Base-by-base conservation (phyloP, 257 asterid species). In the Oldenlandia corymbosa region DNA sequence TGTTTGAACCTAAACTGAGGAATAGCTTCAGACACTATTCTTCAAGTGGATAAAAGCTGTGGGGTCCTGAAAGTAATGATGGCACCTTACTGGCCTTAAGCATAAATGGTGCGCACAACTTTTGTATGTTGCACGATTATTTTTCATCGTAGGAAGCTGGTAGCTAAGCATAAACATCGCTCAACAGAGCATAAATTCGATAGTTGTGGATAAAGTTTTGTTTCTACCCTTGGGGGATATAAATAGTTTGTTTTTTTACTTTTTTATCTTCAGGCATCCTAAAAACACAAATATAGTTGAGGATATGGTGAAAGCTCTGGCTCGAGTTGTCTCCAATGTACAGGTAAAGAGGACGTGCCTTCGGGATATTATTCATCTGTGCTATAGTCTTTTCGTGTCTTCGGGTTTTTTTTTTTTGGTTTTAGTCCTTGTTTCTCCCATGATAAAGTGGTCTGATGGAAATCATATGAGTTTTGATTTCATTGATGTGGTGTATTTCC, bases 251-350 rank as follows among this genome's bases (percentile, higher is more conserved):
- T n/a, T n/a, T n/a, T n/a, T n/a, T n/a, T n/a, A n/a, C n/a, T n/a
- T n/a, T n/a, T n/a, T n/a, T n/a, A n/a, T n/a, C n/a, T 70, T 71
- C 85, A 92, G 99, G 91, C 74, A 89, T 76, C 96, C 96, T 26
- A 87, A 85, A 73, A 92, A 92, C 86, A 85, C 99, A 71, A 89
- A 87, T 81, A 81, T 92, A 58, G 94, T 89, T 65, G 95, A 85
- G 81, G 91, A 82, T 77, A 85, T 87, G 88, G 96, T 92, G 49
- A 89, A 89, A 77, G 85, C 97, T 68, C 94, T 92, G 76, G 97
- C 97, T 72, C 91, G 94, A 64, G 93, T 92, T 62, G 95, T 92
- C 78, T 84, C 91, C 61, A 85, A 78, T 64, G 94, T 87, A 60
- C 96, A 89, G 95, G 99, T 92, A 55, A 60, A 75, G n/a, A 43